Evolutionary conservation across 345 rosid genomes (phyloP), one percentile per base, ranked within the genome.

Genomic region (Pistacia vera): DNA sequence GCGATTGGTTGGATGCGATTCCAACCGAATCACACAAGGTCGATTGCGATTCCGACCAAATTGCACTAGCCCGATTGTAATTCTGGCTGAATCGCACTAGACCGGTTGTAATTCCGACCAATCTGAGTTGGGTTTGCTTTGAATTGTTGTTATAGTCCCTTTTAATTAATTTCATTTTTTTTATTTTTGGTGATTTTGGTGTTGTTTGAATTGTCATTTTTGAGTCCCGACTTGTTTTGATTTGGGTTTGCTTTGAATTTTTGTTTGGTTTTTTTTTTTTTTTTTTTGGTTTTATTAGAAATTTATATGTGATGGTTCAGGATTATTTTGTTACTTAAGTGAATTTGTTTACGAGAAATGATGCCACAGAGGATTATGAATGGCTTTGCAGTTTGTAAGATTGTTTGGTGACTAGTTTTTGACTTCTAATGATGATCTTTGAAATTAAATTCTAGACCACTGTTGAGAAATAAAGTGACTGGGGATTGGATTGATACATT

Each of bases 401-500:
- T 33, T 28, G 44, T 48, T 17, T 62, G 7, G 25, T 49, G 30
- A 48, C 28, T 49, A 25, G 8, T 46, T 14, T 25, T 49, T 30
- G 18, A 44, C 41, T 28, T 18, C 18, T 49, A 49, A 38, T 41
- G 54, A 62, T 63, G 44, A 44, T 62, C 63, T 67, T 22, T 86
- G 76, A 46, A 73, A 17, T 77, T 81, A 97, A 98, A 97, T 88
- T 91, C 97, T 67, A 94, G 82, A 60, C 99, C 98, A 36, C 91
- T 97, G 99, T 78, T 94, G 87, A 92, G 99, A 84, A 97, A 97
- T 82, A 98, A 97, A 70, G 99, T 94, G 90, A 97, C 97, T 71
- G 99, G 98, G 72, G 99, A 97, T 59, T 97, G 98, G 99, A 90
- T 97, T 59, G 98, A 97, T 56, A 97, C 99, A 46, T 97, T 97